Evolutionary conservation across 2,329 filamentous ascomycete genomes (phyloP).

Genomic region (Zasmidium citrigriseum): DNA sequence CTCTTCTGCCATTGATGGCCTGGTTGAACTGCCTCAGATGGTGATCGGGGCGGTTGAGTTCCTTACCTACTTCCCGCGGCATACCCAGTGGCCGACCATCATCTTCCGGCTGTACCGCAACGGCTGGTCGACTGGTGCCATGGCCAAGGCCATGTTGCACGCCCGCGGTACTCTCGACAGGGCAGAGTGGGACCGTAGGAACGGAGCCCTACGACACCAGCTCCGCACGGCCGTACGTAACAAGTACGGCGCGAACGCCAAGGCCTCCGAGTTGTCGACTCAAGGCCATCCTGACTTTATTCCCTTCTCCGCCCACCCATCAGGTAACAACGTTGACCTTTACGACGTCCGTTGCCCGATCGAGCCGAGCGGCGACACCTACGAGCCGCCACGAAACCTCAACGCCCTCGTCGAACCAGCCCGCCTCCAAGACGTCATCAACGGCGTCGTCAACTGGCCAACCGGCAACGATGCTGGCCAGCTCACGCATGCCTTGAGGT

Average conservation of each 20-base stretch:
- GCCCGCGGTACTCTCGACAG: slow-evolving; percentile 1
- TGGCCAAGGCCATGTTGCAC: slow-evolving; percentile 9
- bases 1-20: background rate
- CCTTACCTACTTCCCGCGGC: slow-evolving; percentile 15
- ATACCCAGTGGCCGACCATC: slow-evolving; percentile 11
- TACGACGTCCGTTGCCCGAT: background rate
- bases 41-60: slow-evolving; percentile 16
- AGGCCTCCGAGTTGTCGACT: background rate
- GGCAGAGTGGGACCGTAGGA: background rate
- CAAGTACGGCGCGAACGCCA: background rate
- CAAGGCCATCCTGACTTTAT: background rate
- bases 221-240: background rate
- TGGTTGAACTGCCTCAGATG: background rate
- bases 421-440: background rate
- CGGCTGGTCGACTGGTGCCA: slow-evolving; percentile 7
- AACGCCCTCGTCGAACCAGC: background rate
- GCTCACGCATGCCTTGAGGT: slow-evolving; percentile 10
- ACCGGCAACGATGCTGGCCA: slow-evolving; percentile 10
- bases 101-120: slow-evolving; percentile 14
- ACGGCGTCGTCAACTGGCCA: slow-evolving; percentile 12
- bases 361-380: background rate
- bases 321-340: background rate
- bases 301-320: background rate
- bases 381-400: background rate
- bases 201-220: slow-evolving; percentile 1